Conservation (phyloP, 768 basidiomycete species). For the Serendipita vermifera region DNA sequence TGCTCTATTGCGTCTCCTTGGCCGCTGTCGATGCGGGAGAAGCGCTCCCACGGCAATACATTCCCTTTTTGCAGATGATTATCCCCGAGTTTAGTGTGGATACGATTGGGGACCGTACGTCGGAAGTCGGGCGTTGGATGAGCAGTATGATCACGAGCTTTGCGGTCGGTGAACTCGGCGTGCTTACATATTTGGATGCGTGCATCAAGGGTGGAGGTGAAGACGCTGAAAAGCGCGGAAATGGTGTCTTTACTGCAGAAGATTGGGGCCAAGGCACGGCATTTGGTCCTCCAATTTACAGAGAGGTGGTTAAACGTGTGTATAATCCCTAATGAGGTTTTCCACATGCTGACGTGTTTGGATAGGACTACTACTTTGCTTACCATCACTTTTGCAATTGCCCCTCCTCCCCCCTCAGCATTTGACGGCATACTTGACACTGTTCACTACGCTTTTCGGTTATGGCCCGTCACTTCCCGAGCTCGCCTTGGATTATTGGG, state of each 20-base stretch:
- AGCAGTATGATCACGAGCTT: slow-evolving; percentile 8
- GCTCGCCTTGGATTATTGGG: not conserved
- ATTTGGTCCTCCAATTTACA: slow-evolving; percentile 4
- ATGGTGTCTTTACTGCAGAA: slow-evolving; percentile 47
- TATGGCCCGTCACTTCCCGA: slow-evolving; percentile 1
- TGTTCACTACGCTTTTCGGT: not conserved
- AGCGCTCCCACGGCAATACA: slow-evolving; percentile 16
- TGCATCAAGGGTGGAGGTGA: no score
- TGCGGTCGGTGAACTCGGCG: slow-evolving; percentile 28
- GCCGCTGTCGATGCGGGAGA: slow-evolving; percentile 36
- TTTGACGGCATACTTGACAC: not conserved
- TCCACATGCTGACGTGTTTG: not conserved
- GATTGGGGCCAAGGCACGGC: slow-evolving; percentile 27
- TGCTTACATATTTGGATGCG: slow-evolving; percentile 40
- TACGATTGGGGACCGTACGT: not conserved
- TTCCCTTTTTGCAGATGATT: slow-evolving; percentile 15
- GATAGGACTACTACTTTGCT: not conserved
- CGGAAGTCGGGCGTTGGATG: slow-evolving; percentile 1
- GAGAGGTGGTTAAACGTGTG: slow-evolving; percentile 4
- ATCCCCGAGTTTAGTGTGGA: slow-evolving; percentile 15
- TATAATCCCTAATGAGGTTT: not conserved
- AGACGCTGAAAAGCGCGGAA: slow-evolving; percentile 41
- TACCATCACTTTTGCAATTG: not conserved
- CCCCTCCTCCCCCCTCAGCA: not conserved
- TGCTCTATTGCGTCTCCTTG: slow-evolving; percentile 50